Base-by-base conservation (phyloP, 176 grass and related monocot species). In the Bromus sterilis region DNA sequence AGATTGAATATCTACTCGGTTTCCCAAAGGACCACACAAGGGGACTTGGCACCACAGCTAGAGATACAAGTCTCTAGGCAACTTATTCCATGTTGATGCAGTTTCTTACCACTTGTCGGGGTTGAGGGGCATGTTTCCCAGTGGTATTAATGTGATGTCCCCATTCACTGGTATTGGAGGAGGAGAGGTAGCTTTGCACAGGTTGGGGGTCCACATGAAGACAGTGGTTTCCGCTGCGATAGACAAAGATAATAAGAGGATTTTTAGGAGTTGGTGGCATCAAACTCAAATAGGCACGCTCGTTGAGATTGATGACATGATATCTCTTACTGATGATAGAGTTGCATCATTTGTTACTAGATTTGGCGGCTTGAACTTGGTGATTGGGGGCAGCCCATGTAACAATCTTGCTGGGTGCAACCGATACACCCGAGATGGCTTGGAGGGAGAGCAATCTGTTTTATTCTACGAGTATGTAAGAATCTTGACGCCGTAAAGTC, bases 41-140 rank as follows among this genome's bases (percentile, higher is more conserved):
- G 43, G 95, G 92, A 11, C 55, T 85, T 24, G 79, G 57, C 61
- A 76, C 84, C 77, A 91, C 78, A 2, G 90, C 94, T 13, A 88
- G 95, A n/a, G n/a, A 35, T 94, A 89, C 20, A 84, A 36, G 36
- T 85, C 92, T 2, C 53, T 94, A 0, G 95, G 95, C 4, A 98
- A 98, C 66, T 89, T 92, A 1, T 98, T 98, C 36, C 95, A 98
- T 11, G 90, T 98, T 11, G 90, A 94, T 66, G 93, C 92, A 0
- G 90, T 98, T 4, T 92, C 92, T 0, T 98, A 91, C 41, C 90
- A 91, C 30, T 79, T 98, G 0, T 98, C 95, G 0, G 90, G 81
- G 11, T 65, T 98, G 0, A 94, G 40, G 43, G 88, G 89, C 5
- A 76, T 91, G 57, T n/a, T n/a, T n/a, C n/a, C n/a, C n/a, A n/a